These are phyloP conservation scores for Crucibulum laeve DNA, from an alignment of 768 basidiomycete genomes.

Conservation along the genomic window DNA sequence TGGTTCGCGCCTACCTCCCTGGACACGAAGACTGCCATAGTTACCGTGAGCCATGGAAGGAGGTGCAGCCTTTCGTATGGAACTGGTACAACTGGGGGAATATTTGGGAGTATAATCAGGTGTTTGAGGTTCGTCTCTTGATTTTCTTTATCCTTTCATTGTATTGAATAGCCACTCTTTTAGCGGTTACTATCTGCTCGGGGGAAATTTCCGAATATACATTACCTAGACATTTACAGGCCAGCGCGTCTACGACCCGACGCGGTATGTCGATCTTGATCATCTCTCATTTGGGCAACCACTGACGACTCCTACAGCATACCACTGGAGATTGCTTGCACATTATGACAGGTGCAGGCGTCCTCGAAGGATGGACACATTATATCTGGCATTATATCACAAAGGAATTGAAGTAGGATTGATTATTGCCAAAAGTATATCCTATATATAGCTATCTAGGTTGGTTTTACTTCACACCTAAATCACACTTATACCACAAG, in stretches of 20 bases:
- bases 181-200: constrained; percentile 36
- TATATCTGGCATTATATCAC: constrained; percentile 46
- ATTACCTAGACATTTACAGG: constrained; percentile 56
- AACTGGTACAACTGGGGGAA: constrained; percentile 65
- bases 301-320: constrained; percentile 24
- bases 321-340: constrained; percentile 41
- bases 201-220: constrained; percentile 45
- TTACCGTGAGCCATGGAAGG: constrained; percentile 38
- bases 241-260: constrained; percentile 63
- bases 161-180: constrained; percentile 1
- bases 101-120: constrained; percentile 52
- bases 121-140: constrained; percentile 45
- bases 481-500: too few species aligned
- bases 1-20: constrained; percentile 58
- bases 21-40: constrained; percentile 65
- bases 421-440: too few species aligned
- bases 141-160: neutral
- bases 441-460: too few species aligned
- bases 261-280: constrained; percentile 43
- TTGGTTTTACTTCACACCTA: too few species aligned
- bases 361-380: constrained; percentile 46
- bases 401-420: too few species aligned
- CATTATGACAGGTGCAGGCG: constrained; percentile 43
- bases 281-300: neutral
- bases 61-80: constrained; percentile 37